Evolutionary conservation across 768 basidiomycete genomes (phyloP), one percentile per base, ranked within the genome.

Genomic region (Flagelloscypha sp.): DNA sequence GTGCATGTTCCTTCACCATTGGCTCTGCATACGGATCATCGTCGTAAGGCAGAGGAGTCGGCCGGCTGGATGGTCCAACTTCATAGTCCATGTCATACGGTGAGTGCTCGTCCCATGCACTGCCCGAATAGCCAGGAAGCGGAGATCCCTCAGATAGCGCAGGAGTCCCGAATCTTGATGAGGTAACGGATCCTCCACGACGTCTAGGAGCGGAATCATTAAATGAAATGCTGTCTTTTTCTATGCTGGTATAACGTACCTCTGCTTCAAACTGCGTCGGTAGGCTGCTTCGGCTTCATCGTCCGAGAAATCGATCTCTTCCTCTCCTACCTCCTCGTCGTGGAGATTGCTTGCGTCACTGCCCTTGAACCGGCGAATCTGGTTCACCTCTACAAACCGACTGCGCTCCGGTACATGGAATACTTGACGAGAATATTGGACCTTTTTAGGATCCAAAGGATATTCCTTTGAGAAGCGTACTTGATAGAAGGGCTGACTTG

Each of bases 281-380:
- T 79, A 71, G 19, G 76, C 78, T 12, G 76, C 75, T 55, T 98
- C 94, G 36, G 79, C 71, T 54, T 98, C 94, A 46, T 98, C 94
- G 45, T 98, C 94, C 3, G 86, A 90, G 58, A 93, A 98, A 53
- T 98, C 94, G 20, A 87, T 50, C 51, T 97, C 94, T 37, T 88
- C 75, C 13, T 87, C 90, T 2, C 67, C 84, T 2, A 87, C 81
- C 54, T 98, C 94, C 57, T 98, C 94, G 51, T 98, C 94, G 46
- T 90, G 77, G 7, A 90, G 68, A 52, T 97, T 98, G 49, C 85
- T 89, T 15, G 94, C 94, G 47, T 98, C 94, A 44, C 86, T 90
- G 27, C 93, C 94, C 52, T 80, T 92, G 42, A 76, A 53, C 12
- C 61, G 66, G 40, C 73, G 71, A 30, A 97, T 69, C 30, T 79